Percentiles rank a stretch among this genome's conserved stretches.
Conservation (phyloP, 768 basidiomycete species). For the Suillus discolor region DNA sequence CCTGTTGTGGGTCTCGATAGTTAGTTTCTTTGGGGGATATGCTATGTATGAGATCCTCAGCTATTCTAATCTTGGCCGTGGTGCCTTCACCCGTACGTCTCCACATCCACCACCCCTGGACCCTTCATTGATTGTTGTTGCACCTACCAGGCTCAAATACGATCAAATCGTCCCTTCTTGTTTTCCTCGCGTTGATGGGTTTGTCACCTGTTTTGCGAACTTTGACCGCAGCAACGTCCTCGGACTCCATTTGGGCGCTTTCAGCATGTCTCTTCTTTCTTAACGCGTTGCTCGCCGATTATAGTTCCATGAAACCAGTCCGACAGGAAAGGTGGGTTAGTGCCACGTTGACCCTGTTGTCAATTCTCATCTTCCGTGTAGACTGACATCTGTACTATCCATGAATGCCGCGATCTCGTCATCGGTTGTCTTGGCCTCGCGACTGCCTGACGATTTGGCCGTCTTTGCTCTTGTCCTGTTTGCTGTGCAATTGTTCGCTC, state of each 20-base stretch:
- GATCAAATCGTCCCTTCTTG: constrained; percentile 80
- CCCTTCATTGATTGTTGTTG: constrained; percentile 15
- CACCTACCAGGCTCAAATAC: constrained; percentile 60
- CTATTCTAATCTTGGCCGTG: constrained; percentile 33
- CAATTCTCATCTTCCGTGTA: constrained; percentile 36
- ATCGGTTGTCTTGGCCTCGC: constrained; percentile 90
- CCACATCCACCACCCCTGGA: neutral
- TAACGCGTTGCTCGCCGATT: constrained; percentile 84
- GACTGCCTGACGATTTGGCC: constrained; percentile 77
- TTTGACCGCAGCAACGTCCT: constrained; percentile 91
- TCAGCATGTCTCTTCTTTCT: constrained; percentile 83
- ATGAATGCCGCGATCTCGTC: constrained; percentile 93
- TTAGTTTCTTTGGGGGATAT: constrained; percentile 63
- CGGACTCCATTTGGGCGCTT: constrained; percentile 96
- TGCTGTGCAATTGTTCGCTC: constrained; percentile 80
- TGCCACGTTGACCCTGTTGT: constrained; percentile 22
- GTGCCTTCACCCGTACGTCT: constrained; percentile 29
- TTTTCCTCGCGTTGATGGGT: constrained; percentile 87
- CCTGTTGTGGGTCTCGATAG: constrained; percentile 65
- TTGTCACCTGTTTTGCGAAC: constrained; percentile 91
- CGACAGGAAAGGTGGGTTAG: constrained; percentile 60
- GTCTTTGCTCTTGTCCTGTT: constrained; percentile 90
- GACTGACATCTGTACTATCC: constrained; percentile 80
- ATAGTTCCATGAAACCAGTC: constrained; percentile 51
- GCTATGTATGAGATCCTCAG: constrained; percentile 61